Base-by-base conservation (phyloP, 495 filamentous ascomycete genomes). In the Xylaria nigripes region DNA sequence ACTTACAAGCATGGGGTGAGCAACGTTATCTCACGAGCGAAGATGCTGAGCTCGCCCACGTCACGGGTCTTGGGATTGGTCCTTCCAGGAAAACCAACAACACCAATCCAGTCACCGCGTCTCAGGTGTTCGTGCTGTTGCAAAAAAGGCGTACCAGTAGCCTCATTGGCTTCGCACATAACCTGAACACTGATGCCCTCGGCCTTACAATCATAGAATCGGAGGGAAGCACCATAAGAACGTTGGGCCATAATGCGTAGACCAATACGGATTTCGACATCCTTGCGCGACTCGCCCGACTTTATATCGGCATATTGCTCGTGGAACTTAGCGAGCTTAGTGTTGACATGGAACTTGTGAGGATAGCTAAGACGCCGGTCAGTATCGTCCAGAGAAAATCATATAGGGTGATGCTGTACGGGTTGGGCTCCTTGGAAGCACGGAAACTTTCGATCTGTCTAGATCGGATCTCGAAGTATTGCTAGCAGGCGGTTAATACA, bases 381-480 rank as follows among this genome's bases (percentile, higher is more conserved):
- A 51, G 49, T 34, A 16, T 32, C 25, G 49, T 23, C 24, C 2
- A n/a, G 16, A 12, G 3, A 16, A 18, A 1, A 29, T 24, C 24
- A 25, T n/a, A 27, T 43, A 1, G 49, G 12, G 15, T 34, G 36
- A 0, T 22, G 36, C 21, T 40, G 6, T 34, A 51, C 16, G 93
- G 90, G 68, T 95, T 86, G 19, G 89, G 89, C 34, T 83, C 71
- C 73, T 90, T 84, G 67, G 80, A 84, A 68, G 86, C 77, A 66
- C 85, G 84, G 52, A 96, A 81, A 77, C 89, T 90, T 67, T 90
- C 86, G 78, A 97, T 81, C 44, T 76, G 77, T 48, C 87, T 82
- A 61, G 83, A 89, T 45, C 93, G 89, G 62, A 98, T 94, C 75
- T 98, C 92, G 65, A 95, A 94, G 74, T 97, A 98, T 91, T 95